Evolutionary conservation across 1,284 basidiomycete genomes (phyloP).

Genomic region (Stygiomarasmius scandens): DNA sequence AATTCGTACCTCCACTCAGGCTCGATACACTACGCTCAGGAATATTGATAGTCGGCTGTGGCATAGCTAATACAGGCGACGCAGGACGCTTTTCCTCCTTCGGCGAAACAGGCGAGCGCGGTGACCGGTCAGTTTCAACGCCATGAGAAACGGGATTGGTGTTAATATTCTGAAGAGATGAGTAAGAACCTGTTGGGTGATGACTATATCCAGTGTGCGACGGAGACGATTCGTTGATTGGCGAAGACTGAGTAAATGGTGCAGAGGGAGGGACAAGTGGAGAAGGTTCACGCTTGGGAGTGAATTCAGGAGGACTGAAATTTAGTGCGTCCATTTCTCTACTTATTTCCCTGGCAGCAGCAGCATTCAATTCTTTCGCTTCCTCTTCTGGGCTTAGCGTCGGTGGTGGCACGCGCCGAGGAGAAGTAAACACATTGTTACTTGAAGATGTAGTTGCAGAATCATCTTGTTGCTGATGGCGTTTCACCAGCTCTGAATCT

Average conservation of each 20-base stretch:
- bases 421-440: slow-evolving; percentile 26
- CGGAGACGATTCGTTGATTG: not conserved
- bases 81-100: not conserved
- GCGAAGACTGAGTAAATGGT: slow-evolving; percentile 10
- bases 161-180: not conserved
- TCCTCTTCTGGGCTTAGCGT: slow-evolving; percentile 37
- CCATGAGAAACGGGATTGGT: not conserved
- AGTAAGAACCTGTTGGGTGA: not conserved
- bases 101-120: slow-evolving; percentile 7
- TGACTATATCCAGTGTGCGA: not conserved
- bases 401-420: slow-evolving; percentile 37
- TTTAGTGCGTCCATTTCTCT: slow-evolving; percentile 62
- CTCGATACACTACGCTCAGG: slow-evolving; percentile 11
- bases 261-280: slow-evolving; percentile 11
- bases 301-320: slow-evolving; percentile 40
- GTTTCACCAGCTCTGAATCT: slow-evolving; percentile 32
- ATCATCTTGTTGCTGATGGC: slow-evolving; percentile 11
- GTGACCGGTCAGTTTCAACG: not conserved
- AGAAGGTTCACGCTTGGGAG: slow-evolving; percentile 1
- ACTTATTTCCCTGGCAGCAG: slow-evolving; percentile 67
- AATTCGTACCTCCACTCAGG: slow-evolving; percentile 13
- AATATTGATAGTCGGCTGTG: slow-evolving; percentile 10
- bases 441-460: slow-evolving; percentile 2
- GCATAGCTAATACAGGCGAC: not conserved
- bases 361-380: slow-evolving; percentile 54